Evolutionary conservation across 176 grass and related monocot species (phyloP).

Genomic region (Leersia perrieri): DNA sequence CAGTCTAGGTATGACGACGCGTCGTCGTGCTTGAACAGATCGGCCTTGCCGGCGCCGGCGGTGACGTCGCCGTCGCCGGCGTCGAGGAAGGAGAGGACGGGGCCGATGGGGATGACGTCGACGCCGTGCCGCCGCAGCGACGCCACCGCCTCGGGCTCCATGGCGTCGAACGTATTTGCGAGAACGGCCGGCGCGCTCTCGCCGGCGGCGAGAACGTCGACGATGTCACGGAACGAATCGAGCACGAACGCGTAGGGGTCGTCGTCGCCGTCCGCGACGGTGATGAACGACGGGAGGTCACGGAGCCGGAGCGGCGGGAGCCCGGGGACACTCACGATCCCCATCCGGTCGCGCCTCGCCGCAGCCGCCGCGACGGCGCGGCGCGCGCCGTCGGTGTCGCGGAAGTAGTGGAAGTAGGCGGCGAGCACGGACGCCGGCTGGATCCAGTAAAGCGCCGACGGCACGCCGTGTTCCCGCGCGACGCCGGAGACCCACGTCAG

Average conservation of each 20-base stretch:
- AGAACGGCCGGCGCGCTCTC: constrained; percentile 43
- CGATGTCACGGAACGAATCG: constrained; percentile 18
- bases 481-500: constrained; percentile 54
- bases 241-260: constrained; percentile 26
- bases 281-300: constrained; percentile 60
- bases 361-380: constrained; percentile 9
- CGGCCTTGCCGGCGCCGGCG: neutral
- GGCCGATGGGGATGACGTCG: constrained; percentile 54
- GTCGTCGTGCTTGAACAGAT: constrained; percentile 52
- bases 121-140: constrained; percentile 25
- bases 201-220: constrained; percentile 6
- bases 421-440: constrained; percentile 60
- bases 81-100: constrained; percentile 49
- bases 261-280: constrained; percentile 21
- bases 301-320: constrained; percentile 46
- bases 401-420: constrained; percentile 57
- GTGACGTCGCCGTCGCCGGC: neutral
- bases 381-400: constrained; percentile 32
- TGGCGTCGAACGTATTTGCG: constrained; percentile 63
- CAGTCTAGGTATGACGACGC: constrained; percentile 52
- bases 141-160: constrained; percentile 46
- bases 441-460: constrained; percentile 52
- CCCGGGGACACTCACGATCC: constrained; percentile 29
- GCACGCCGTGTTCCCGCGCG: constrained; percentile 31
- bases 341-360: constrained; percentile 19